Base-by-base conservation (phyloP, 2,329 filamentous ascomycete genomes). In the Hymenoscyphus linearis region DNA sequence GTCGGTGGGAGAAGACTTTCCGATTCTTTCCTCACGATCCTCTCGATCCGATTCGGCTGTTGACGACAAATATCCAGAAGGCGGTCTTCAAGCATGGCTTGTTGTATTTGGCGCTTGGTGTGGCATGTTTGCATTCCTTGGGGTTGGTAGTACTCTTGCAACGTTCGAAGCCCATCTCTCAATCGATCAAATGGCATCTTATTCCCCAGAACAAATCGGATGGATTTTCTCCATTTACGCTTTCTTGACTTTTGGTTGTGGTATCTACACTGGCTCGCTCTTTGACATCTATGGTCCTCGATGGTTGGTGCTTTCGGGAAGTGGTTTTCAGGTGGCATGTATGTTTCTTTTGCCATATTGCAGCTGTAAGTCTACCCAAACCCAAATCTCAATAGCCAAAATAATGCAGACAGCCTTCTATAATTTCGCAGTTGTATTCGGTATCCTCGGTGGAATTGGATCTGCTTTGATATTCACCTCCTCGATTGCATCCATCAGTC, bases 181-280 rank as follows among this genome's bases (percentile, higher is more conserved):
- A 52, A 79, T 76, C 18, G 76, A 89, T 68, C 85, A 89, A 66
- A 76, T 90, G 34, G 75, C 77, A 53, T 75, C 79, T 18, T 83
- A 87, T 65, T 79, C 75, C 55, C 80, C 84, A 47, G 82, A 82
- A 58, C 78, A 78, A 14, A 82, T 87, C 47, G 85, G 85, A 14
- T 72, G 70, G 70, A 70, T 72, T 64, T 89, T 89, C 69, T 81
- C 83, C 64, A 75, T 89, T 60, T 87, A 86, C 65, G 77, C 85
- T 35, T 89, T 88, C 70, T 74, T 89, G 53, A 79, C 83, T n/a
- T 90, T 89, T 74, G 86, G 88, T 71, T 84, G 84, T 59, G 86
- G 87, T 31, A 78, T 88, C 3, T 84, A 87, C 66, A 82, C 88
- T 58, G 87, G 87, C n/a, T 86, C 86, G 0, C 76, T 89, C 37